Percentiles rank a stretch among this genome's conserved stretches.
Conservation (phyloP, 2,329 filamentous ascomycete species). For the Aureobasidium sp. region DNA sequence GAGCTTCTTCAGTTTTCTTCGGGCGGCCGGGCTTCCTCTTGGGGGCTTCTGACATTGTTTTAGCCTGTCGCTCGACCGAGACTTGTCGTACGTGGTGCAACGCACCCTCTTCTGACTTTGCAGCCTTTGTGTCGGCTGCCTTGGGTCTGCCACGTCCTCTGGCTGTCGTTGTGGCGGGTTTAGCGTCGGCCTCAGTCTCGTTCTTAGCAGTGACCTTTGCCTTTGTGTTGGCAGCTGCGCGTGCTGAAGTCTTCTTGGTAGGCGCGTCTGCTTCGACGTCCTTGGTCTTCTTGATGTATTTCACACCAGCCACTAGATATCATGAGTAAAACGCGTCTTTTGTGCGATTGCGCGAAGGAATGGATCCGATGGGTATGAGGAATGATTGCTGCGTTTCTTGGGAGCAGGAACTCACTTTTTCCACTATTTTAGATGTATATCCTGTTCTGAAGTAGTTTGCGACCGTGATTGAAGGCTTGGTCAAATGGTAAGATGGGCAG, state of each 20-base stretch:
- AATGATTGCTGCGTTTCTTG: conserved; percentile 6
- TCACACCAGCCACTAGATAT: conserved; percentile 24
- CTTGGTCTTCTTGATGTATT: conserved; percentile 25
- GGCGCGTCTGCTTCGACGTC: conserved; percentile 19
- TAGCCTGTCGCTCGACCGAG: conserved; percentile 10
- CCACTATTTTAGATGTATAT: not conserved
- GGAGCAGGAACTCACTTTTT: not conserved
- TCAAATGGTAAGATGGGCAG: not conserved
- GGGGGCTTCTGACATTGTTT: conserved; percentile 17
- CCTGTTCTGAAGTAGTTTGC: not conserved
- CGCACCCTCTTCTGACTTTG: conserved; percentile 17
- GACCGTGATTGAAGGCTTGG: not conserved
- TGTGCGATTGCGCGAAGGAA: not conserved
- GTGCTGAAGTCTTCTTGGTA: conserved; percentile 18
- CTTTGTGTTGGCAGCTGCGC: conserved; percentile 23
- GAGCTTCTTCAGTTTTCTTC: conserved; percentile 17
- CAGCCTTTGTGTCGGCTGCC: conserved; percentile 15
- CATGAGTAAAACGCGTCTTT: not conserved
- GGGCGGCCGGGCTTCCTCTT: conserved; percentile 13
- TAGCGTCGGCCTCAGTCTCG: conserved; percentile 13
- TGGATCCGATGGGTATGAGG: not conserved
- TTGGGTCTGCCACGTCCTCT: conserved; percentile 17
- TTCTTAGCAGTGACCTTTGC: conserved; percentile 23
- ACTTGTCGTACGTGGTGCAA: conserved; percentile 11
- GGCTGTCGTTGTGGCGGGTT: conserved; percentile 17